These are phyloP conservation scores for Dalbergia cultrata DNA, from an alignment of 306 rosid species.

Conservation along the genomic window DNA sequence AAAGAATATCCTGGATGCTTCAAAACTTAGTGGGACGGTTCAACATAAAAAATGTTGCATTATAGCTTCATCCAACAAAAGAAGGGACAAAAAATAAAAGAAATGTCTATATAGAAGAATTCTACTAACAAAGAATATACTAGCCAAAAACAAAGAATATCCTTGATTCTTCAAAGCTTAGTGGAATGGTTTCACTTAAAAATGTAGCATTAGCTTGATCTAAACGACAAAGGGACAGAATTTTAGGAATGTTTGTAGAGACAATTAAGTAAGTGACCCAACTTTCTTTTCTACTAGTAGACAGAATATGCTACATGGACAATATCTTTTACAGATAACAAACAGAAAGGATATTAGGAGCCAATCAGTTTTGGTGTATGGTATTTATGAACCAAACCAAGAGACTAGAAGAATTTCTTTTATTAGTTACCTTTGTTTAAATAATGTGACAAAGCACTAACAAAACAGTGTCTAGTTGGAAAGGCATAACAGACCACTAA, in stretches of 20 bases:
- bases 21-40: not conserved
- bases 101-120: not conserved
- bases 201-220: conserved; percentile 38
- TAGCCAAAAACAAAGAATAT: conserved; percentile 52
- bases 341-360: conserved; percentile 29
- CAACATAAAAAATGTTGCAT: not conserved
- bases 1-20: conserved; percentile 24
- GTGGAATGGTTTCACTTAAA: conserved; percentile 29
- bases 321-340: conserved; percentile 28
- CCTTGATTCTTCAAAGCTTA: conserved; percentile 43
- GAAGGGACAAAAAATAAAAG: not conserved
- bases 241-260: conserved; percentile 46
- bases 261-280: conserved; percentile 22
- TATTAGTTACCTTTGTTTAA: conserved; percentile 12
- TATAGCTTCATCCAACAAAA: not conserved
- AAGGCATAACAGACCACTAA: conserved; percentile 45
- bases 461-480: conserved; percentile 40
- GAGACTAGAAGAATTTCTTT: conserved; percentile 39
- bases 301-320: conserved; percentile 27
- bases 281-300: conserved; percentile 12
- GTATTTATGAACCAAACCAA: conserved; percentile 28
- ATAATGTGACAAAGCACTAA: conserved; percentile 42
- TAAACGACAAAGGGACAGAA: conserved; percentile 30
- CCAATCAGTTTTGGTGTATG: conserved; percentile 32
- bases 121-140: conserved; percentile 48